phyloP scores from a whole-genome alignment of 2,329 filamentous ascomycete genomes.

The Thelonectria rubi region DNA sequence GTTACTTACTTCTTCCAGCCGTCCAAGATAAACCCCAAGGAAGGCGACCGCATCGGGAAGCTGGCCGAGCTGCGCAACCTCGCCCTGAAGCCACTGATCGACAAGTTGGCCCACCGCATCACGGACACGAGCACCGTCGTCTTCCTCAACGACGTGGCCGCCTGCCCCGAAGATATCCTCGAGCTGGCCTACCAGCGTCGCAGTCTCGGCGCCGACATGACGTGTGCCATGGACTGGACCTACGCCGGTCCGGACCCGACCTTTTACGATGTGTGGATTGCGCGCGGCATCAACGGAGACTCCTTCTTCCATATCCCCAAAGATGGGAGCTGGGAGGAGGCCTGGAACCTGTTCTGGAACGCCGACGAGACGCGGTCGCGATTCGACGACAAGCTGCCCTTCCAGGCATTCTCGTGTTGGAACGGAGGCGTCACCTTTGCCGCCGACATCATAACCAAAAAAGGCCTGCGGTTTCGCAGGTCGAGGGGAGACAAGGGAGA shows the following conservation, averaged over 20 bases:
- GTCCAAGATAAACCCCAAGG: conserved; percentile 54
- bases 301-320: conserved; percentile 63
- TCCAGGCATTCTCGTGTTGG: not conserved
- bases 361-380: not conserved
- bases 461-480: not conserved
- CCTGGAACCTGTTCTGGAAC: conserved; percentile 57
- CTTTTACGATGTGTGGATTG: conserved; percentile 68
- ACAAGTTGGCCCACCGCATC: conserved; percentile 35
- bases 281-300: conserved; percentile 61
- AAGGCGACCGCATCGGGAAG: conserved; percentile 54
- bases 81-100: conserved; percentile 57
- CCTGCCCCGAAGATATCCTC: conserved; percentile 64
- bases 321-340: conserved; percentile 58
- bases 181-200: conserved; percentile 62
- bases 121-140: conserved; percentile 54
- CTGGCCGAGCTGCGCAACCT: conserved; percentile 63
- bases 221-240: conserved; percentile 68
- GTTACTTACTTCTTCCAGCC: conserved; percentile 53
- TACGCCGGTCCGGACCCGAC: conserved; percentile 54
- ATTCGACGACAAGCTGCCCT: not conserved
- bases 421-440: not conserved
- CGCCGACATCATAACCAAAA: not conserved
- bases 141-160: conserved; percentile 64
- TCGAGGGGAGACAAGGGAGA: conserved; percentile 46
- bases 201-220: conserved; percentile 61